A percentile compares a stretch with the other conserved stretches of the same genome.
phyloP scores from a whole-genome alignment of 2,329 filamentous ascomycete species.

The Pseudogymnoascus destructans region DNA sequence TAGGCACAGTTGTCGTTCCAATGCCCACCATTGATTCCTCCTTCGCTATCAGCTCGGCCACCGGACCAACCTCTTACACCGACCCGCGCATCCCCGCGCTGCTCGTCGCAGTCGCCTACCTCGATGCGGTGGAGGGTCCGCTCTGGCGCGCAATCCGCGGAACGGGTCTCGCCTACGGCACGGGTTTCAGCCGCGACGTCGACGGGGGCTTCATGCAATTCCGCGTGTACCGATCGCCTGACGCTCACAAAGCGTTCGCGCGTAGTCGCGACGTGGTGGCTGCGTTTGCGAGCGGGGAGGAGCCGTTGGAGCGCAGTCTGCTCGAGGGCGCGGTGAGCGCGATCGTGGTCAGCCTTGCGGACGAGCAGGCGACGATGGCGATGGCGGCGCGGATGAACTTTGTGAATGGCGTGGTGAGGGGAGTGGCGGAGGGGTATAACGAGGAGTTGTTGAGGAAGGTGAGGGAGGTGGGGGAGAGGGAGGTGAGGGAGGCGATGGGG shows the following conservation, averaged over 20 bases:
- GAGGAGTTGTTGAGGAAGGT: conserved; percentile 65
- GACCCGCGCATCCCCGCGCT: conserved; percentile 72
- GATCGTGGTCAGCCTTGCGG: conserved; percentile 75
- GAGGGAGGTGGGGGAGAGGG: conserved; percentile 57
- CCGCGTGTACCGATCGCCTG: conserved; percentile 79
- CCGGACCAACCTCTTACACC: conserved; percentile 60
- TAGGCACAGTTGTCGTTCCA: conserved; percentile 66
- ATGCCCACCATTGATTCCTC: conserved; percentile 91
- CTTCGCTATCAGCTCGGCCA: conserved; percentile 63
- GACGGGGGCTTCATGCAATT: conserved; percentile 74
- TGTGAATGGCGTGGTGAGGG: conserved; percentile 64
- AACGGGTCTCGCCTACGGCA: conserved; percentile 84
- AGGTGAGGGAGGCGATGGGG: conserved; percentile 62
- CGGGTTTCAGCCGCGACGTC: conserved; percentile 62
- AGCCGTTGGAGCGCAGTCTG: conserved; percentile 51
- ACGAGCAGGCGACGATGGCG: conserved; percentile 77
- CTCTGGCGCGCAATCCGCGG: conserved; percentile 90
- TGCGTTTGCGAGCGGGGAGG: conserved; percentile 58
- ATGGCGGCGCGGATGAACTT: conserved; percentile 75
- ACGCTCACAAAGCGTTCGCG: conserved; percentile 72
- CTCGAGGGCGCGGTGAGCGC: conserved; percentile 83
- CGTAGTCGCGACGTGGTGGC: conserved; percentile 64
- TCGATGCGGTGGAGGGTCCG: conserved; percentile 86
- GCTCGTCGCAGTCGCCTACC: conserved; percentile 78
- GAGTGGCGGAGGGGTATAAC: conserved; percentile 64